Percentiles rank a stretch among this genome's conserved stretches.
Conservation (phyloP, 2,329 filamentous ascomycete genomes). For the Lasiodiplodia citricola region DNA sequence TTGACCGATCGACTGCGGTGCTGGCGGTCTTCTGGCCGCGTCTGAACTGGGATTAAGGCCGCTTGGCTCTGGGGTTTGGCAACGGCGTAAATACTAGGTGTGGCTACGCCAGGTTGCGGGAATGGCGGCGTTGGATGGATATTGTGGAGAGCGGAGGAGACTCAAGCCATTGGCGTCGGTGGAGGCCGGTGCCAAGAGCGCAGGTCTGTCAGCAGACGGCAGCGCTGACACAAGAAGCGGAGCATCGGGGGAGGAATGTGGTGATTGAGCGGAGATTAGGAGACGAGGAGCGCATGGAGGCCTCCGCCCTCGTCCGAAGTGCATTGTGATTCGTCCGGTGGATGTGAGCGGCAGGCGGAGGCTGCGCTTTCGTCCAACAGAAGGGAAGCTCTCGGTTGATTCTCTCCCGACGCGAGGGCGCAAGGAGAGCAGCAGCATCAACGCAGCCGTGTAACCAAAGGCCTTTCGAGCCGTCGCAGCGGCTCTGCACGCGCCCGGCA, state of each 20-base stretch:
- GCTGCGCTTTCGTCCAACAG: neutral
- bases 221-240: constrained; percentile 2
- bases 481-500: neutral
- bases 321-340: neutral
- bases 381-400: neutral
- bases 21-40: neutral
- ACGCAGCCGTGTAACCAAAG: neutral
- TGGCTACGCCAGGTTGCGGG: neutral
- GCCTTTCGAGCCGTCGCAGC: neutral
- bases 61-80: constrained; percentile 10
- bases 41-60: neutral
- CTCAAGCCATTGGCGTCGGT: constrained; percentile 15
- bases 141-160: neutral
- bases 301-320: neutral
- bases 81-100: constrained; percentile 4
- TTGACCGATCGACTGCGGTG: neutral
- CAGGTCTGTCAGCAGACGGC: constrained; percentile 17
- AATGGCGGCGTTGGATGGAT: neutral
- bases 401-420: neutral
- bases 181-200: constrained; percentile 15
- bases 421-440: neutral
- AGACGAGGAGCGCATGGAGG: neutral
- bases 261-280: constrained; percentile 9
- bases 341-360: neutral
- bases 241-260: neutral